Conservation (phyloP, 2,329 filamentous ascomycete species). For the Fusarium armeniacum region DNA sequence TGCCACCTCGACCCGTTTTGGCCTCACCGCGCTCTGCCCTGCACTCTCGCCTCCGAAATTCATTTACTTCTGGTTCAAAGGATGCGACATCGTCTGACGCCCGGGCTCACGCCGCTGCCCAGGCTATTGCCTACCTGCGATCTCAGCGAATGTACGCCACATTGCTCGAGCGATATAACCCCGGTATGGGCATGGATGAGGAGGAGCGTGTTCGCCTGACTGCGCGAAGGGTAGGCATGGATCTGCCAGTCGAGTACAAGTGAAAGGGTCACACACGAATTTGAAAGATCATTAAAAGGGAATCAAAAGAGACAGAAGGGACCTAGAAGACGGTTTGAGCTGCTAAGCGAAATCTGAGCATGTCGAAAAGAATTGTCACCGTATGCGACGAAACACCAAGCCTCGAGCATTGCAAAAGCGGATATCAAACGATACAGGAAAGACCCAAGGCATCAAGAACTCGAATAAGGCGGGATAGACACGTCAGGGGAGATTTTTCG, state of each 20-base stretch:
- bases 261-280: neutral
- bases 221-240: constrained; percentile 89
- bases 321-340: neutral
- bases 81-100: constrained; percentile 60
- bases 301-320: neutral
- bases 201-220: constrained; percentile 88
- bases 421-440: neutral
- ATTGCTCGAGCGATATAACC: constrained; percentile 92
- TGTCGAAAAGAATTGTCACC: neutral
- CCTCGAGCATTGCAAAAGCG: neutral
- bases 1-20: constrained; percentile 77
- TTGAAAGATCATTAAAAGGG: neutral
- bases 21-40: constrained; percentile 69
- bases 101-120: constrained; percentile 68
- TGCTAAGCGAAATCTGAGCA: neutral
- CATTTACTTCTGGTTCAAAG: constrained; percentile 63
- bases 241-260: constrained; percentile 77
- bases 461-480: neutral
- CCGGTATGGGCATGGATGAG: constrained; percentile 87
- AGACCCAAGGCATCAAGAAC: neutral
- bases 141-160: constrained; percentile 88
- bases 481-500: neutral
- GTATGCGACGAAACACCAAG: neutral
- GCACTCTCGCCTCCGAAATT: constrained; percentile 52
- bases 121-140: constrained; percentile 83